Percentiles rank a stretch among this genome's conserved stretches.
phyloP scores from a whole-genome alignment of 2,329 filamentous ascomycete species.

The Orbilia javanica region DNA sequence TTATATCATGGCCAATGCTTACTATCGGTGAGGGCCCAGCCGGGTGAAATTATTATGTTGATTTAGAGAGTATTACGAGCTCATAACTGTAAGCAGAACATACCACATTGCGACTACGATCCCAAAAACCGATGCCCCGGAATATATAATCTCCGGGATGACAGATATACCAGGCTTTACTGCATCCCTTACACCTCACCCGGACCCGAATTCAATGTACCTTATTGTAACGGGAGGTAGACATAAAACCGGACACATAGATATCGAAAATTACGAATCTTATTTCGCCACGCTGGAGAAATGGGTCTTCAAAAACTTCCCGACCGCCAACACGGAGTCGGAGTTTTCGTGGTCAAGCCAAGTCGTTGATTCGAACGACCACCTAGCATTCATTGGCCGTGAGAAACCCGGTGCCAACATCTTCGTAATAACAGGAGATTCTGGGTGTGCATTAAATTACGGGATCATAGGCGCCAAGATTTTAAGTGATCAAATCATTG shows the following conservation, averaged over 20 bases:
- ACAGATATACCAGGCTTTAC: slow-evolving; percentile 71
- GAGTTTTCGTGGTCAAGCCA: slow-evolving; percentile 74
- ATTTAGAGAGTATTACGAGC: not conserved
- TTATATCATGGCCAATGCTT: slow-evolving; percentile 15
- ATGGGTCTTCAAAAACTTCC: slow-evolving; percentile 71
- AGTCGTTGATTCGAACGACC: slow-evolving; percentile 71
- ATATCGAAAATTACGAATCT: slow-evolving; percentile 63
- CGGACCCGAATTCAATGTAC: slow-evolving; percentile 70
- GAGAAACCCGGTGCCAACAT: slow-evolving; percentile 65
- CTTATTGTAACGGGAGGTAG: slow-evolving; percentile 72
- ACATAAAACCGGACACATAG: slow-evolving; percentile 72
- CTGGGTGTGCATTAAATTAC: slow-evolving; percentile 72
- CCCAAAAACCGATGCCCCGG: slow-evolving; percentile 70
- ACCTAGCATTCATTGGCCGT: slow-evolving; percentile 71
- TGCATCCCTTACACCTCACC: slow-evolving; percentile 69
- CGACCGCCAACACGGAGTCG: slow-evolving; percentile 66
- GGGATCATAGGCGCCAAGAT: slow-evolving; percentile 70
- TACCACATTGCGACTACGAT: slow-evolving; percentile 72
- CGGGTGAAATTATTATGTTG: no score
- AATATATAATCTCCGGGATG: slow-evolving; percentile 71
- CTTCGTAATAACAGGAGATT: slow-evolving; percentile 72
- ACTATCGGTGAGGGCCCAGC: not conserved
- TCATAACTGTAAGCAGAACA: slow-evolving; percentile 64
- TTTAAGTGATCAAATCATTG: slow-evolving; percentile 71
- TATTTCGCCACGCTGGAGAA: slow-evolving; percentile 70